Evolutionary conservation across 345 rosid genomes (phyloP).

Genomic region (Gossypium stocksii): DNA sequence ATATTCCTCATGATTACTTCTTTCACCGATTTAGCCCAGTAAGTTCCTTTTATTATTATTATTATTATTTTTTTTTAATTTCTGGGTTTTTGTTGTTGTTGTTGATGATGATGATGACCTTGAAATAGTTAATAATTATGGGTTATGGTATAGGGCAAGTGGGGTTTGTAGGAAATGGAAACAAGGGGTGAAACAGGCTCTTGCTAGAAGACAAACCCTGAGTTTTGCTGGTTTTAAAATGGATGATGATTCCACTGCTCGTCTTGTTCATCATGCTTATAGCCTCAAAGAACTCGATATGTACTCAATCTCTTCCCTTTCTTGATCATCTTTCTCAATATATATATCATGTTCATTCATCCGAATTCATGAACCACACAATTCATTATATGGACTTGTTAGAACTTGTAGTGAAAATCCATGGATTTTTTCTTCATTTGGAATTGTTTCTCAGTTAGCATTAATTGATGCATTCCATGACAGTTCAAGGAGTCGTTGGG

Average conservation of each 20-base stretch:
- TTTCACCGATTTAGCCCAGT: conserved; percentile 89
- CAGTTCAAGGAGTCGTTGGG: conserved; percentile 90
- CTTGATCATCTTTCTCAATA: neutral
- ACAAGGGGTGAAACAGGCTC: conserved; percentile 72
- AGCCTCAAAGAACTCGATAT: conserved; percentile 86
- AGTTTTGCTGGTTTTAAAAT: conserved; percentile 81
- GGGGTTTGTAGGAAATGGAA: conserved; percentile 86
- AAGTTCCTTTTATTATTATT: conserved; percentile 14
- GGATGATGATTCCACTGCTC: conserved; percentile 77
- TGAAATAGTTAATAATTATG: neutral
- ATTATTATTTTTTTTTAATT: neutral
- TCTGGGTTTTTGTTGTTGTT: neutral
- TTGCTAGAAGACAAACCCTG: conserved; percentile 57
- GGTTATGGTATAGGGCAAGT: conserved; percentile 50
- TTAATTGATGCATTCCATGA: neutral
- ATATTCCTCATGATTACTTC: conserved; percentile 54
- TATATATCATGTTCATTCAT: neutral
- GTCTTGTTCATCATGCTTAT: conserved; percentile 63
- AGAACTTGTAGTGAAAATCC: neutral
- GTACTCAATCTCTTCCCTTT: conserved; percentile 27
- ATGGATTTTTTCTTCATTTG: neutral
- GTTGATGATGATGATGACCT: neutral
- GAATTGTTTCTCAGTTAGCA: neutral
- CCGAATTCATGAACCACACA: neutral
- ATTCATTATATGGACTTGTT: neutral